phyloP scores from a whole-genome alignment of 257 asterid genomes.

The Anisodus tanguticus region DNA sequence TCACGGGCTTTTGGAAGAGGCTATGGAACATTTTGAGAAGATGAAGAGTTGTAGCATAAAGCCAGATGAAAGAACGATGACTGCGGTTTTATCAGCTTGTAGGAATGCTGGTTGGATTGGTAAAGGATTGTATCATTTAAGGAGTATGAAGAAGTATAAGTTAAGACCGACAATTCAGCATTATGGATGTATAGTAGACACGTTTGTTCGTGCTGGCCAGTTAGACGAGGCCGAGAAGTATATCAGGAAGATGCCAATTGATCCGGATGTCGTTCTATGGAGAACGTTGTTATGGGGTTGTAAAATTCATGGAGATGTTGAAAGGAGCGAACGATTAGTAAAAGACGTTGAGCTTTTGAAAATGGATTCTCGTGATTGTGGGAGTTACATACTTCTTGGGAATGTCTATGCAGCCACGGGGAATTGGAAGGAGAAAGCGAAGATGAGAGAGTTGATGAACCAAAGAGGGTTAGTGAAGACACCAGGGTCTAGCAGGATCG shows the following conservation, averaged over 20 bases:
- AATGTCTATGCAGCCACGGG: conserved; percentile 32
- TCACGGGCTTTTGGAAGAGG: conserved; percentile 30
- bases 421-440: conserved; percentile 37
- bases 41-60: conserved; percentile 30
- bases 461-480: conserved; percentile 33
- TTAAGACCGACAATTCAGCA: conserved; percentile 39
- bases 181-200: conserved; percentile 38
- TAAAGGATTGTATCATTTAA: conserved; percentile 33
- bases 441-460: conserved; percentile 29
- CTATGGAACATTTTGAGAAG: conserved; percentile 30
- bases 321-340: conserved; percentile 29
- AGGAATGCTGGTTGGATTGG: conserved; percentile 37
- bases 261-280: conserved; percentile 33
- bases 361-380: conserved; percentile 30
- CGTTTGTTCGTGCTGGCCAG: conserved; percentile 35
- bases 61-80: conserved; percentile 37
- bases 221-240: conserved; percentile 35
- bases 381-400: conserved; percentile 30
- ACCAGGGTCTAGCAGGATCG: conserved; percentile 37
- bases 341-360: conserved; percentile 30
- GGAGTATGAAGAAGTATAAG: conserved; percentile 37
- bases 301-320: conserved; percentile 36
- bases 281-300: conserved; percentile 37
- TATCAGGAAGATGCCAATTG: conserved; percentile 36
- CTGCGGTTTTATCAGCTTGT: conserved; percentile 38